Base-by-base conservation (phyloP, 441 rosid species). In the Kokia cookei region DNA sequence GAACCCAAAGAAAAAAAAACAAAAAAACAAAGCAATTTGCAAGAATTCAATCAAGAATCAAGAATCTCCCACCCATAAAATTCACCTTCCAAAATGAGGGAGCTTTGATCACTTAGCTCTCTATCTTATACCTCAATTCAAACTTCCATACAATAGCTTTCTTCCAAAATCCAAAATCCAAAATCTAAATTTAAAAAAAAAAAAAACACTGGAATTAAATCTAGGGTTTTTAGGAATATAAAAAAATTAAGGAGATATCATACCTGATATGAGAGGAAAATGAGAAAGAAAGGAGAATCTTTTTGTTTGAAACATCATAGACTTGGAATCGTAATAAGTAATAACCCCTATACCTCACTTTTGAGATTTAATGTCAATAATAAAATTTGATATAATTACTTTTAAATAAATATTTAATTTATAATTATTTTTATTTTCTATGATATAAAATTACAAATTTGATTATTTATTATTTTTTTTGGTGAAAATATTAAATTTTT, bases 1-100 rank as follows among this genome's bases (percentile, higher is more conserved):
- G 73, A 65, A 74, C 76, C 83, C 86, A 76, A 73, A 50, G 22
- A 80, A 83, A 78, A 78, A 59, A 78, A 15, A 78, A 40, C 66
- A 78, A 62, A 78, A 17, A 77, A 40, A 66, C 66, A 68, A 70
- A 6, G 15, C n/a, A 50, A 6, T 70, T 37, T 57, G 59, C 73
- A 76, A 76, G 70, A 77, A 77, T 64, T 32, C 80, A 66, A 29
- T 67, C 78, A 77, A 66, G 76, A 68, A 29, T 27, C 9, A 68
- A 68, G 43, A 68, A 51, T 5, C 73, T 69, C 67, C 74, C 45
- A 54, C 42, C 50, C 58, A 55, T 77, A 80, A 74, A 79, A 12
- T 60, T 72, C 75, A 66, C 70, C 57, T 45, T 40, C 67, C 77
- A 47, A 68, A 37, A 81, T 80, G 17, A 50, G 15, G 7, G 7